Conservation (phyloP, 2,329 filamentous ascomycete species). For the Penicillium sp. region DNA sequence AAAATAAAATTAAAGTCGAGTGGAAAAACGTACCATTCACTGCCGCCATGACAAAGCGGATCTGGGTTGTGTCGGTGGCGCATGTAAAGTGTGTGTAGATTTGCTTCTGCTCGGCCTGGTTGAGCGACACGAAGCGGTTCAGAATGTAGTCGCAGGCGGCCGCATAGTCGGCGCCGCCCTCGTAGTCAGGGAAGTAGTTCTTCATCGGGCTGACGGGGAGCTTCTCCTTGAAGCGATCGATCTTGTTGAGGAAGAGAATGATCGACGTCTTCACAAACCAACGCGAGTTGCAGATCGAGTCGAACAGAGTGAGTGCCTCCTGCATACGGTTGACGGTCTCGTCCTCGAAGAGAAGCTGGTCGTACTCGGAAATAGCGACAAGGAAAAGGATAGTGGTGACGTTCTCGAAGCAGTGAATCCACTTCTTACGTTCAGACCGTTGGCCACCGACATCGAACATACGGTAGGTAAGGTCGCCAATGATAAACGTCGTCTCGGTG, state of each 20-base stretch:
- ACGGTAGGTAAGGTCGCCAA: constrained; percentile 87
- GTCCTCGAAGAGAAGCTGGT: constrained; percentile 92
- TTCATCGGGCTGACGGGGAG: constrained; percentile 69
- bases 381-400: constrained; percentile 95
- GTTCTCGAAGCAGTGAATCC: constrained; percentile 99
- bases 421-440: constrained; percentile 96
- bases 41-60: constrained; percentile 98
- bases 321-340: constrained; percentile 84
- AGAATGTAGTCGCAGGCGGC: constrained; percentile 98
- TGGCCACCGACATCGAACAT: constrained; percentile 98
- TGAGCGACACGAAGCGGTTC: constrained; percentile 95
- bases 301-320: constrained; percentile 66
- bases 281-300: constrained; percentile 68
- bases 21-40: constrained; percentile 71
- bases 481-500: constrained; percentile 93
- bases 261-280: constrained; percentile 71
- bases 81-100: constrained; percentile 99
- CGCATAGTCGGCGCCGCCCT: constrained; percentile 90
- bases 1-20: neutral
- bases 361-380: constrained; percentile 95
- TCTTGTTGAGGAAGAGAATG: constrained; percentile 72
- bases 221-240: constrained; percentile 72
- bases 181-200: constrained; percentile 74
- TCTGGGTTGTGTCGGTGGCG: constrained; percentile 97
- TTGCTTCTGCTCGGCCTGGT: constrained; percentile 99